These are phyloP conservation scores for Podospora anserina DNA, from an alignment of 495 filamentous ascomycete species.

Conservation along the genomic window DNA sequence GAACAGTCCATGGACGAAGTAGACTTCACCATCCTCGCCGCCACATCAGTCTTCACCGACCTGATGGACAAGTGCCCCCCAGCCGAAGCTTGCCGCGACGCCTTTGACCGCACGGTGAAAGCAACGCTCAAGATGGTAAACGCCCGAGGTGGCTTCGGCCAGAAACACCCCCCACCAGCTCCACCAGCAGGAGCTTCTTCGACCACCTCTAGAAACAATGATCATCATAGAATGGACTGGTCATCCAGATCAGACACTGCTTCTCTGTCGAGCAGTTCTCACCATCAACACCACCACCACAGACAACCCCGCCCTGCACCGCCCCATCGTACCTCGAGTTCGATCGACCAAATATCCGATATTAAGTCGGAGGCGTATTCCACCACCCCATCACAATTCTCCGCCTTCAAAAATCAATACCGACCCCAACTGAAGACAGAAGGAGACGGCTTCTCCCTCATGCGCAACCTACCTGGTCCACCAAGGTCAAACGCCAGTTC, in stretches of 20 bases:
- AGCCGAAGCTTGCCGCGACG: slow-evolving; percentile 76
- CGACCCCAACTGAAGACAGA: slow-evolving; percentile 40
- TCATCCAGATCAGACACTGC: slow-evolving; percentile 19
- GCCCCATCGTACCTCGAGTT: slow-evolving; percentile 11
- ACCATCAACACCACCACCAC: background rate
- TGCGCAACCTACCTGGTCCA: slow-evolving; percentile 35
- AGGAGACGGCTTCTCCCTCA: slow-evolving; percentile 36
- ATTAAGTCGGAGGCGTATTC: slow-evolving; percentile 23
- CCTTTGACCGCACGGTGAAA: slow-evolving; percentile 92
- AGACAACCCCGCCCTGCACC: slow-evolving; percentile 6
- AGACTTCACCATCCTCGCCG: slow-evolving; percentile 92
- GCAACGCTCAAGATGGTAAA: slow-evolving; percentile 90
- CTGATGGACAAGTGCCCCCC: slow-evolving; percentile 44
- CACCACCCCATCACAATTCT: slow-evolving; percentile 19
- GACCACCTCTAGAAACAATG: slow-evolving; percentile 18
- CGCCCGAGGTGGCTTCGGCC: slow-evolving; percentile 76
- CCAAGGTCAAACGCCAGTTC: slow-evolving; percentile 35
- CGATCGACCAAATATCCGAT: slow-evolving; percentile 2
- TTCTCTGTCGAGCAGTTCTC: slow-evolving; percentile 14
- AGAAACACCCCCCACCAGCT: slow-evolving; percentile 18
- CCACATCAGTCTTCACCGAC: slow-evolving; percentile 58
- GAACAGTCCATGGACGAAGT: slow-evolving; percentile 85
- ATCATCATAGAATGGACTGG: slow-evolving; percentile 33
- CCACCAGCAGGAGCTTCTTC: slow-evolving; percentile 9
- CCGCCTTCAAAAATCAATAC: slow-evolving; percentile 27